Evolutionary conservation across 1,139 yeast species (phyloP), one percentile per base, ranked within the genome.

Genomic region (Yamadazyma conglobata): DNA sequence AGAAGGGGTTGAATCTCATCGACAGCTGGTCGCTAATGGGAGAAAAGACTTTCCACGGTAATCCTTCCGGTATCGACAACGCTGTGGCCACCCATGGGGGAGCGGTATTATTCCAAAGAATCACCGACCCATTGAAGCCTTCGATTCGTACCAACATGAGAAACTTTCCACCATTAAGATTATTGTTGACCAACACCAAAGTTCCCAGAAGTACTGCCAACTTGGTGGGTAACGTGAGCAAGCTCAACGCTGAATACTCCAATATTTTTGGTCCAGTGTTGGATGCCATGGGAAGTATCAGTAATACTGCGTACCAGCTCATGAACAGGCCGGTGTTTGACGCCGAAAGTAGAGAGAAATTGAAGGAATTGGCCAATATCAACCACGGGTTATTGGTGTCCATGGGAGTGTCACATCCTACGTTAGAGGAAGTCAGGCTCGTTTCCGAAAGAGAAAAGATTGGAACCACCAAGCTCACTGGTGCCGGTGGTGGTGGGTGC

Each of bases 401-500:
- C 0, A 58, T 91, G 12, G 96, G 96, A 2, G 99, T 93, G 6
- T 83, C 95, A 10, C 98, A 93, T 54, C 95, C 96, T 4, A 70
- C 82, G 12, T 65, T 91, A 37, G 98, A 91, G 52, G 64, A 68
- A 31, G 76, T 89, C 28, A 80, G 78, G 45, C 60, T 74, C 15
- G 63, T 78, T 12, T 73, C 85, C 15, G 89, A 83, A 47, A 68
- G 64, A 26, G 51, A 75, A 34, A 52, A 63, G 2, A 58, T 91
- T 20, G 99, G 99, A 5, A 79, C 85, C 37, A 89, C 99, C 2
- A 91, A 91, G 56, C 70, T 91, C 38, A 91, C 98, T 0, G 99
- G 99, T 25, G 98, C 98, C 0, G 99, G 99, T 15, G 98, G 98
- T 12, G 99, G 99, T 26, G 99, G 99, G 1, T 91, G 99, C 63